Conservation (phyloP, 805 yeast genomes). For the Jamesozyma jinghongensis region DNA sequence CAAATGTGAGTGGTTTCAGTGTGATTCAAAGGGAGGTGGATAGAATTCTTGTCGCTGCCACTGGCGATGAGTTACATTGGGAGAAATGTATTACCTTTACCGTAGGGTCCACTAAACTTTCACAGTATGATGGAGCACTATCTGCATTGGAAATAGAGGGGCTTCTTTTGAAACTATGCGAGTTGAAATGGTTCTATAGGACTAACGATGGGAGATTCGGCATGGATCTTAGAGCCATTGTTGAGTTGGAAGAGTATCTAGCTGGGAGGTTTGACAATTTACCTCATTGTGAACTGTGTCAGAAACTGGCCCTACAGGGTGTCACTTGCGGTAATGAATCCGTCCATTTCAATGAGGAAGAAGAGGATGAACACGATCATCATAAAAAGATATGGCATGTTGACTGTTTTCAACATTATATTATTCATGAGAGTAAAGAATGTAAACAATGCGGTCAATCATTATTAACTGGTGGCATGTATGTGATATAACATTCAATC, state of each 20-base stretch:
- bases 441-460: conserved; percentile 15
- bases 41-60: conserved; percentile 6
- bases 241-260: conserved; percentile 23
- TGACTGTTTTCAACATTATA: conserved; percentile 25
- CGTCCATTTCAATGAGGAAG: neutral
- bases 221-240: conserved; percentile 18
- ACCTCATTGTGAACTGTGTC: conserved; percentile 17
- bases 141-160: conserved; percentile 17
- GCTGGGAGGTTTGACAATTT: conserved; percentile 9
- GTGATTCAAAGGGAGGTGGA: conserved; percentile 14
- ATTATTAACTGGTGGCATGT: conserved; percentile 16
- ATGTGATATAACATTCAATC: conserved; percentile 15
- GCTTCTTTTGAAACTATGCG: conserved; percentile 14
- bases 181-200: conserved; percentile 23
- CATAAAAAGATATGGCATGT: conserved; percentile 21
- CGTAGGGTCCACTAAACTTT: conserved; percentile 16
- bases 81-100: conserved; percentile 10
- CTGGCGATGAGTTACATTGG: conserved; percentile 10
- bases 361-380: neutral
- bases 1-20: neutral
- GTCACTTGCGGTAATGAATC: conserved; percentile 15
- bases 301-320: conserved; percentile 19
- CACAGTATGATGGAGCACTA: conserved; percentile 12
- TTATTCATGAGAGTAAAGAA: conserved; percentile 18
- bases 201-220: conserved; percentile 18